Evolutionary conservation across 345 rosid genomes (phyloP).

Genomic region (Brassica incana): DNA sequence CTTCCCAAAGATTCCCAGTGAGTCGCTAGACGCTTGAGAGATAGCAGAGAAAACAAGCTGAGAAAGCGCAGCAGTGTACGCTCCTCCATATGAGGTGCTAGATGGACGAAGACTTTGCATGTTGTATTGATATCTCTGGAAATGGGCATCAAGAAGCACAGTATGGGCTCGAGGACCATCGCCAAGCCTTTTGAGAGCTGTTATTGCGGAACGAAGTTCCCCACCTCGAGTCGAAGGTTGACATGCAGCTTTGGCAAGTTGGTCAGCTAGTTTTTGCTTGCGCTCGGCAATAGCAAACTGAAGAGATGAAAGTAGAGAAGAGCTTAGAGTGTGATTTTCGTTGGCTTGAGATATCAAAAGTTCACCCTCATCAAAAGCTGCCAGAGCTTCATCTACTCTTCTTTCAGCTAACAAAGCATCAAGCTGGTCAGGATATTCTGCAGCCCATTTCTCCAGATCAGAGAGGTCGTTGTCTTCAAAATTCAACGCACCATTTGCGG

Average conservation of each 20-base stretch:
- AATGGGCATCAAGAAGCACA: slow-evolving; percentile 89
- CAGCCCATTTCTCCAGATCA: slow-evolving; percentile 81
- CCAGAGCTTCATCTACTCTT: slow-evolving; percentile 91
- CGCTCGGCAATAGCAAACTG: slow-evolving; percentile 64
- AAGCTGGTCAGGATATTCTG: slow-evolving; percentile 85
- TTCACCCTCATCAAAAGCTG: slow-evolving; percentile 89
- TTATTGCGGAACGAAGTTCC: slow-evolving; percentile 91
- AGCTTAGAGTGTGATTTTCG: slow-evolving; percentile 51
- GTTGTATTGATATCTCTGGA: slow-evolving; percentile 78
- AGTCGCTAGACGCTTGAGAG: slow-evolving; percentile 93
- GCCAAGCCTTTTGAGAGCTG: slow-evolving; percentile 94
- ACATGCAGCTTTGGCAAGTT: slow-evolving; percentile 93
- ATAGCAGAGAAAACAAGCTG: slow-evolving; percentile 97
- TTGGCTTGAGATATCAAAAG: slow-evolving; percentile 61
- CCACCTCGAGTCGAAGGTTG: slow-evolving; percentile 92
- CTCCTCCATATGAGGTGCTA: slow-evolving; percentile 96
- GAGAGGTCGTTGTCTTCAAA: slow-evolving; percentile 65
- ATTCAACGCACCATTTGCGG: slow-evolving; percentile 41
- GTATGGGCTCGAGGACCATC: slow-evolving; percentile 97
- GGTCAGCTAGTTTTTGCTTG: slow-evolving; percentile 89
- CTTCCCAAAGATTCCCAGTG: slow-evolving; percentile 74
- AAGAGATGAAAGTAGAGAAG: slow-evolving; percentile 51
- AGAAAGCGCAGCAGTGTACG: slow-evolving; percentile 97
- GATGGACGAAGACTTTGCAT: slow-evolving; percentile 98
- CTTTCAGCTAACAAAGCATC: slow-evolving; percentile 96